phyloP scores from a whole-genome alignment of 192 early-diverging fungal species.

The Backusella morwellensis region DNA sequence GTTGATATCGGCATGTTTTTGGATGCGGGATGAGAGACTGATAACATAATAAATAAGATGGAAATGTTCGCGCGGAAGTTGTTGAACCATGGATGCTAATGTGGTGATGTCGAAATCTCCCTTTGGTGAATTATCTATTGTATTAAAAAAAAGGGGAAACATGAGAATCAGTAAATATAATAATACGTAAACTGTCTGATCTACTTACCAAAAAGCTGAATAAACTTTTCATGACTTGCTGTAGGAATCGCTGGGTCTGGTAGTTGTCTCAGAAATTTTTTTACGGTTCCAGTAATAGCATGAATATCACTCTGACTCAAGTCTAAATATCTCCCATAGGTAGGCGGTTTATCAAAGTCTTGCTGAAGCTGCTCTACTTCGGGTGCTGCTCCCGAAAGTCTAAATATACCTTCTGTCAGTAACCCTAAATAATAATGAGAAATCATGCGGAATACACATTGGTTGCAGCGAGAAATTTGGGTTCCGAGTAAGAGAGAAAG shows the following conservation, averaged over 20 bases:
- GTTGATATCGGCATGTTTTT: constrained; percentile 25
- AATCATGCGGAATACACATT: constrained; percentile 9
- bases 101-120: neutral
- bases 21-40: constrained; percentile 12
- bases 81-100: neutral
- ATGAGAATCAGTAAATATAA: neutral
- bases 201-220: constrained; percentile 10
- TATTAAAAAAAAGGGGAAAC: neutral
- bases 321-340: constrained; percentile 25
- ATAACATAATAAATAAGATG: constrained; percentile 26
- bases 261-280: constrained; percentile 30
- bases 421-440: constrained; percentile 24
- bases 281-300: constrained; percentile 31
- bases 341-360: constrained; percentile 25
- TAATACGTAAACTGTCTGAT: neutral
- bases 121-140: neutral
- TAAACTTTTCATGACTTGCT: constrained; percentile 18
- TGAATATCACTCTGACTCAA: constrained; percentile 31
- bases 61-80: constrained; percentile 20
- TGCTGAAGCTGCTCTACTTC: constrained; percentile 24
- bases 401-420: constrained; percentile 30
- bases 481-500: neutral
- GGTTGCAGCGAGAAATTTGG: neutral
- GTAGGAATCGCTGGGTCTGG: constrained; percentile 30
- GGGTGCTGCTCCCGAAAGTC: constrained; percentile 35